Percentiles rank a stretch among this genome's conserved stretches.
Conservation (phyloP, 805 yeast genomes). For the Tanozyma kutaoensis region DNA sequence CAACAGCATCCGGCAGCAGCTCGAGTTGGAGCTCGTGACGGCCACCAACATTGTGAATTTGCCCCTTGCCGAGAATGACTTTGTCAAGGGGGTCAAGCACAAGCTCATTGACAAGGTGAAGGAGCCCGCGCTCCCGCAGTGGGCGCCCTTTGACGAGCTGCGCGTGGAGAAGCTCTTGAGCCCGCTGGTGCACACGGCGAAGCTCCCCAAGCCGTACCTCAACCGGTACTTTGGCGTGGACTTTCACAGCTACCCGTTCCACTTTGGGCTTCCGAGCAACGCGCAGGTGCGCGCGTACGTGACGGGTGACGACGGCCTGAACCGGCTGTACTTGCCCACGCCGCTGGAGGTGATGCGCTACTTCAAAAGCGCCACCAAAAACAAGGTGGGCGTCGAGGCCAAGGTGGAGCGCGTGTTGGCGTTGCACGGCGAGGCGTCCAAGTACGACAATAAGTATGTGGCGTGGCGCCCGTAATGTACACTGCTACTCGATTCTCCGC, state of each 20-base stretch:
- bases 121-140: conserved; percentile 34
- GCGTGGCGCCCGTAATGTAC: conserved; percentile 19
- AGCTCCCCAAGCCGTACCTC: conserved; percentile 18
- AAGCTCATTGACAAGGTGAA: conserved; percentile 50
- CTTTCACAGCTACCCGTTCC: conserved; percentile 38
- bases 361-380: conserved; percentile 36
- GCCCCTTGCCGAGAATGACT: conserved; percentile 39
- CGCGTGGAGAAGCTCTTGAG: conserved; percentile 9
- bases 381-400: conserved; percentile 45
- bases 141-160: conserved; percentile 19
- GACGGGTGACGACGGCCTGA: conserved; percentile 54
- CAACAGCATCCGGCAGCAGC: conserved; percentile 48
- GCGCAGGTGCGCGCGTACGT: conserved; percentile 49
- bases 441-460: conserved; percentile 28
- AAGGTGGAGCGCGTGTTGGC: conserved; percentile 49
- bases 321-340: conserved; percentile 55
- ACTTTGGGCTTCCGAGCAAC: conserved; percentile 74
- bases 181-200: conserved; percentile 7
- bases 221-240: conserved; percentile 24
- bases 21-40: conserved; percentile 59
- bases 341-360: conserved; percentile 52
- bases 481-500: no score
- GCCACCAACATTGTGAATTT: conserved; percentile 62
- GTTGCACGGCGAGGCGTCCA: conserved; percentile 35
- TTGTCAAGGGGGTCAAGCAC: conserved; percentile 55